These are phyloP conservation scores for Glebionis coronaria DNA, from an alignment of 129 eudicot species.

Conservation along the genomic window DNA sequence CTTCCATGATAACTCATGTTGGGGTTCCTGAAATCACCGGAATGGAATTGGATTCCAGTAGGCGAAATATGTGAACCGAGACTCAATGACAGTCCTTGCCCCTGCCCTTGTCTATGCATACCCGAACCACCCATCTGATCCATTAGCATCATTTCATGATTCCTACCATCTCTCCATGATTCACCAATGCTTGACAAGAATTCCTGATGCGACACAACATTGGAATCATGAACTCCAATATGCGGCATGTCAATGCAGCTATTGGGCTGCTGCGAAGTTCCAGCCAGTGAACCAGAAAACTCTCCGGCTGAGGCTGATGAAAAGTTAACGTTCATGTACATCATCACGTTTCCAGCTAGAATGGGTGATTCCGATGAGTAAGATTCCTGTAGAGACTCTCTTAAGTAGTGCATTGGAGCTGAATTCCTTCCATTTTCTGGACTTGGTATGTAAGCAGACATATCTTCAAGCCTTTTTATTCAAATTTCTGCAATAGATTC, in stretches of 20 bases:
- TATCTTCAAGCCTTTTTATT: constrained; percentile 26
- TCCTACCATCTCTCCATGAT: constrained; percentile 55
- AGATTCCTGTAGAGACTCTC: constrained; percentile 44
- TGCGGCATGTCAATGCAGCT: constrained; percentile 35
- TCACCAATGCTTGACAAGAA: constrained; percentile 49
- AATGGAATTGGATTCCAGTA: constrained; percentile 41
- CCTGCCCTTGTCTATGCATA: constrained; percentile 29
- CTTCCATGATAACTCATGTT: constrained; percentile 28
- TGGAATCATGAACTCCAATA: constrained; percentile 48
- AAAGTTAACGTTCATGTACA: constrained; percentile 58
- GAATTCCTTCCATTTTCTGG: constrained; percentile 56
- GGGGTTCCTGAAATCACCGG: constrained; percentile 40
- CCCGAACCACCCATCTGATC: constrained; percentile 35
- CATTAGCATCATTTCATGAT: constrained; percentile 49
- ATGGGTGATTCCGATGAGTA: constrained; percentile 55
- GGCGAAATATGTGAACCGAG: constrained; percentile 49
- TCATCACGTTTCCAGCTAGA: constrained; percentile 46
- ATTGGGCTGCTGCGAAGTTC: constrained; percentile 41
- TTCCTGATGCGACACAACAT: constrained; percentile 46
- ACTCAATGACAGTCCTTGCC: constrained; percentile 67
- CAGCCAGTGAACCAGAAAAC: constrained; percentile 44
- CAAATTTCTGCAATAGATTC: constrained; percentile 26
- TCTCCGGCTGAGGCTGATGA: constrained; percentile 49
- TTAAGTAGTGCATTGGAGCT: constrained; percentile 38
- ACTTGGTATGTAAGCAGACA: constrained; percentile 60